Percentiles rank a stretch among this genome's conserved stretches.
These are phyloP conservation scores for Pythium pectinolyticum DNA, from an alignment of 352 stramenopile genomes.

Conservation along the genomic window DNA sequence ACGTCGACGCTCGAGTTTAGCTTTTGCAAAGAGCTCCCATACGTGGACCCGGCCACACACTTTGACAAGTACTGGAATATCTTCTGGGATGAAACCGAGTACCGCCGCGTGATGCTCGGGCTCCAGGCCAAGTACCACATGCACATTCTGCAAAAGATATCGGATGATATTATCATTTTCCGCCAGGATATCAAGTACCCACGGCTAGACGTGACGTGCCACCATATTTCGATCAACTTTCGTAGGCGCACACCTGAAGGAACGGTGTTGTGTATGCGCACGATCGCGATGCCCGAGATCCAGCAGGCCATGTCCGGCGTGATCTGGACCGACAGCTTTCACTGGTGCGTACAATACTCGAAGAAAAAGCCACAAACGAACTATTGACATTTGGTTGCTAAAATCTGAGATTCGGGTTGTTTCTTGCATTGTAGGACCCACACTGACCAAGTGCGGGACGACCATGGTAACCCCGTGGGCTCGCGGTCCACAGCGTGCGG, in stretches of 20 bases:
- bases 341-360: conserved; percentile 15
- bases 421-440: conserved; percentile 12
- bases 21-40: conserved; percentile 21
- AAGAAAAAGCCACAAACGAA: too few relatives aligned
- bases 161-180: conserved; percentile 27
- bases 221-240: conserved; percentile 27
- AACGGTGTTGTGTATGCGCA: conserved; percentile 22
- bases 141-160: conserved; percentile 25
- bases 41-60: conserved; percentile 13
- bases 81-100: conserved; percentile 23
- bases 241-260: conserved; percentile 8
- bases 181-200: conserved; percentile 31
- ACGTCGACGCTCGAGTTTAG: conserved; percentile 25
- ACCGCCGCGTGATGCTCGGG: conserved; percentile 21
- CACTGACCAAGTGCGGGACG: conserved; percentile 17
- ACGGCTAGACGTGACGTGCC: conserved; percentile 15
- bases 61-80: conserved; percentile 26
- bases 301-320: conserved; percentile 23
- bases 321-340: conserved; percentile 29
- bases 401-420: too few relatives aligned
- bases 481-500: conserved; percentile 9
- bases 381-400: too few relatives aligned
- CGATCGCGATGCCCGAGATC: conserved; percentile 20
- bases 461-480: conserved; percentile 10
- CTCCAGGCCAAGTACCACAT: conserved; percentile 24